These are phyloP conservation scores for Cerrena zonata DNA, from an alignment of 1,284 basidiomycete genomes.

Conservation along the genomic window DNA sequence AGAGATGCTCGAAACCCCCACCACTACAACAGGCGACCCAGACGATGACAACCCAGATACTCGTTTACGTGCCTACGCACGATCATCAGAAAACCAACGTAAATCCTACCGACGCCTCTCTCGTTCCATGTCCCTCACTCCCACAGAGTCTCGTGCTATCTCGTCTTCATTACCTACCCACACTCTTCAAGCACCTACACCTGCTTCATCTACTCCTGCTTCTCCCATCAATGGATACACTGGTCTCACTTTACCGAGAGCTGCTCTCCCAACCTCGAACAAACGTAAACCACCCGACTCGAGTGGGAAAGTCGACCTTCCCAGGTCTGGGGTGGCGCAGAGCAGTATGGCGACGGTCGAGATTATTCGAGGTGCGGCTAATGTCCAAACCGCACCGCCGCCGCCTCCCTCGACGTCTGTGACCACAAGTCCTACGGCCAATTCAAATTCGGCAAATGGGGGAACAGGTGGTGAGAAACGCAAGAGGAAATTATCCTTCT, in stretches of 20 bases:
- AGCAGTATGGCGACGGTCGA: conserved; percentile 83
- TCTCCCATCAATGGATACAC: conserved; percentile 45
- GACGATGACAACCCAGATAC: conserved; percentile 19
- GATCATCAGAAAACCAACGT: conserved; percentile 12
- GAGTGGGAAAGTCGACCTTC: conserved; percentile 59
- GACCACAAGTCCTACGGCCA: too few species aligned
- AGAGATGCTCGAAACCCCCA: conserved; percentile 4
- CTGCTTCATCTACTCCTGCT: conserved; percentile 13
- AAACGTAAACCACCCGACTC: conserved; percentile 30
- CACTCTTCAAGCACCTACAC: conserved; percentile 26
- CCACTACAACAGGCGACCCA: too few species aligned
- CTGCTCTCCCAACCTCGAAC: conserved; percentile 35
- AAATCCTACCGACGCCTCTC: conserved; percentile 15
- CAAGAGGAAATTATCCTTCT: conserved; percentile 1
- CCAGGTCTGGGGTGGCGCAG: conserved; percentile 69
- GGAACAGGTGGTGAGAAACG: conserved; percentile 7
- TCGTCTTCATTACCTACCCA: conserved; percentile 22
- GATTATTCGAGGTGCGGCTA: conserved; percentile 56
- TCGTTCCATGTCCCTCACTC: conserved; percentile 14
- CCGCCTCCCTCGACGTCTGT: neutral
- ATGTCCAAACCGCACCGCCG: conserved; percentile 10
- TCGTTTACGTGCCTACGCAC: conserved; percentile 23
- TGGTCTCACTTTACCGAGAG: conserved; percentile 64
- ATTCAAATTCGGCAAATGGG: neutral
- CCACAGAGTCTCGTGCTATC: conserved; percentile 4